Base-by-base conservation (phyloP, 148 eudicot genomes). In the Chenopodium suecicum region DNA sequence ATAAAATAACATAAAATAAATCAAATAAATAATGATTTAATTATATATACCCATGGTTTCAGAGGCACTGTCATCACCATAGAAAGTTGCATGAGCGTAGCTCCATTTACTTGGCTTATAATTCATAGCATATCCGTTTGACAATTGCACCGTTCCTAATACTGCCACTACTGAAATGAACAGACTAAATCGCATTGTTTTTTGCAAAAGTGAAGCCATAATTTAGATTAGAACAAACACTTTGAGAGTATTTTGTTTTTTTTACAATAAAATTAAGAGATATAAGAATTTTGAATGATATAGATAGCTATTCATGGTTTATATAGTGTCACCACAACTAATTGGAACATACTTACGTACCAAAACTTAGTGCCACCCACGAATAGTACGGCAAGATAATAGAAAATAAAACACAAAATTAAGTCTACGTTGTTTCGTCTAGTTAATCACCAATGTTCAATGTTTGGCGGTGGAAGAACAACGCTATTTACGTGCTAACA, bases 41-140 rank as follows among this genome's bases (percentile, higher is more conserved):
- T 1, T 58, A 20, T 41, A 80, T 80, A 37, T 84, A 94, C 98
- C 98, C 90, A 92, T 89, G 73, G 98, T 92, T 2, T 44, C 90
- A 22, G 91, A 77, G 32, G 94, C 95, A 4, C 90, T 20, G 52
- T 91, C 97, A 62, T 94, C 94, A 1, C 98, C 98, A 50, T 94
- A 94, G 73, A 94, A 94, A 0, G 97, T 92, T 64, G 97, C 97
- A 68, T 89, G 89, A 41, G 97, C 92, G 10, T 65, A 71, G 34
- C 70, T 82, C 98, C 97, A 92, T 50, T 82, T 70, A 20, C 37
- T 67, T 77, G 90, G 83, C 11, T 84, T 62, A 79, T 70, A 82
- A 16, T 14, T 14, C 54, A 10, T 27, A 63, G 76, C 29, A 58
- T 9, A 70, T 46, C 68, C 80, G 52, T 73, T 37, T 10, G 77